Evolutionary conservation across 176 grass and related monocot species (phyloP).

Genomic region (Typha latifolia): DNA sequence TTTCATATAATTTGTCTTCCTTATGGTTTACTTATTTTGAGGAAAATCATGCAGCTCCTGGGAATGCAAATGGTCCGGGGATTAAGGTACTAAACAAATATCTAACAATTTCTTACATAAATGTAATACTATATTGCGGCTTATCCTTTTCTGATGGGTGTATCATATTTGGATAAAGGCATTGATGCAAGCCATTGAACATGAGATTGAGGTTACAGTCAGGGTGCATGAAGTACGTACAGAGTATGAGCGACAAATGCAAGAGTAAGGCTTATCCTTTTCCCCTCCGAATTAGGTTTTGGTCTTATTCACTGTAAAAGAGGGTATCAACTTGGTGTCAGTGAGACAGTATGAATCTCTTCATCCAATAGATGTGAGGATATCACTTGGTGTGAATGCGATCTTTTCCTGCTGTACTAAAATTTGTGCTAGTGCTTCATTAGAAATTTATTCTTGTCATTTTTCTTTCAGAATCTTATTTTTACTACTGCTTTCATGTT

Average conservation of each 20-base stretch:
- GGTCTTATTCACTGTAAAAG: no score
- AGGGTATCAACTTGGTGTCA: no score
- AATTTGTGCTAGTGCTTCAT: no score
- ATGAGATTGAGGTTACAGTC: constrained; percentile 77
- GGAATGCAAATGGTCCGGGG: constrained; percentile 40
- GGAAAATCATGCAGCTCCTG: constrained; percentile 12
- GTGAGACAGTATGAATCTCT: no score
- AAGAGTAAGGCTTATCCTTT: constrained; percentile 49
- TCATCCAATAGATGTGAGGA: no score
- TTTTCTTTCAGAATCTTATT: no score
- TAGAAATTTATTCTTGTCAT: no score
- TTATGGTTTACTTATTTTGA: constrained; percentile 7
- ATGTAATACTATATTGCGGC: background rate
- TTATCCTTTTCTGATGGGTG: constrained; percentile 16
- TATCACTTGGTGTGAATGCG: no score
- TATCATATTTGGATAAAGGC: constrained; percentile 39
- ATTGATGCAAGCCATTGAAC: constrained; percentile 58
- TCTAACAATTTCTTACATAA: background rate
- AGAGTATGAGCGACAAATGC: constrained; percentile 80
- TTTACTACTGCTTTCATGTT: no score
- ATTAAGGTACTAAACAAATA: constrained; percentile 50
- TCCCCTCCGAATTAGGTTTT: background rate
- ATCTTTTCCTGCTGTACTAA: no score
- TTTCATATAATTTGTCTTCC: constrained; percentile 2
- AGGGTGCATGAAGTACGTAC: constrained; percentile 84